These are phyloP conservation scores for Termitomyces sp. DNA, from an alignment of 768 basidiomycete genomes.

Conservation along the genomic window DNA sequence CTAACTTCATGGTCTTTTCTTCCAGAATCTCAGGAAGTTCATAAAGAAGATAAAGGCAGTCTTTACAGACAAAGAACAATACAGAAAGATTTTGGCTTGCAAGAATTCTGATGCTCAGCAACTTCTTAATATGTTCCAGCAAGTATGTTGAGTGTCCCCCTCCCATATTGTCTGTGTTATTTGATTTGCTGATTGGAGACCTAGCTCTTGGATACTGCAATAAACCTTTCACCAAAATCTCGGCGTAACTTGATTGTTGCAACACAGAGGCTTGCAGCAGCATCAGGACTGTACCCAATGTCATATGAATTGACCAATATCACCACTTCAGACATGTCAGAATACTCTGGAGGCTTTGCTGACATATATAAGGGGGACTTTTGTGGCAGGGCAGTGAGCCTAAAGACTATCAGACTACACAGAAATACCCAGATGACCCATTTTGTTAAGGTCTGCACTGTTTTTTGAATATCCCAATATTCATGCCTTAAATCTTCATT, in stretches of 20 bases:
- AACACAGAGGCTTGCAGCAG: background rate
- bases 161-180: background rate
- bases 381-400: background rate
- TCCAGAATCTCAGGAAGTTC: background rate
- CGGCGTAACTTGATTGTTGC: background rate
- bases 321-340: background rate
- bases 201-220: background rate
- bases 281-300: conserved; percentile 1
- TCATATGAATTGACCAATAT: conserved; percentile 1
- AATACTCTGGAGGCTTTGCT: background rate
- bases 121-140: background rate
- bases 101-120: background rate
- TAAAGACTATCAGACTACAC: background rate
- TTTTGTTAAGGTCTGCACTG: background rate
- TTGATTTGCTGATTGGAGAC: background rate
- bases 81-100: background rate
- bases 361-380: conserved; percentile 3
- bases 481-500: background rate
- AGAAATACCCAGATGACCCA: background rate
- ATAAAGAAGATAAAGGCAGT: background rate
- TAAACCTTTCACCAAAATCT: background rate
- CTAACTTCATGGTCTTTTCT: no score
- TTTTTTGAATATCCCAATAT: no score
- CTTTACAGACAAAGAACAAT: background rate
- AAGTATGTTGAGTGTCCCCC: background rate